Conservation (phyloP, 257 asterid species). For the Forsythia suspensa region DNA sequence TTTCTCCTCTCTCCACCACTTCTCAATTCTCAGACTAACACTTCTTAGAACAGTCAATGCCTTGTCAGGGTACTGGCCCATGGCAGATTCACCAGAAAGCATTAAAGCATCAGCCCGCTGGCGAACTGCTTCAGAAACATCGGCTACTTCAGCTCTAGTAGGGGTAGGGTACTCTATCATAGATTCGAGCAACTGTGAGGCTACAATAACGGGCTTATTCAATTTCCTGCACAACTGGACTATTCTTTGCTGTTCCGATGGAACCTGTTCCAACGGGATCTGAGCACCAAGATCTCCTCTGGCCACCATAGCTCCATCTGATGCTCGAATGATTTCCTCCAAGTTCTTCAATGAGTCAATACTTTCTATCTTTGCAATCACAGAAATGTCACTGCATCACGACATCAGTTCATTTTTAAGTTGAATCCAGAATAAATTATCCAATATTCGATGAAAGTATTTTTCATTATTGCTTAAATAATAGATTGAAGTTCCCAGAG, state of each 20-base stretch:
- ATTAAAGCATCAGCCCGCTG: conserved; percentile 93
- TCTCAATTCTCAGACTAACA: conserved; percentile 95
- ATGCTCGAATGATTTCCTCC: conserved; percentile 87
- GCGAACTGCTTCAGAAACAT: conserved; percentile 97
- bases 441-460: not conserved
- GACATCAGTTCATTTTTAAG: conserved; percentile 14
- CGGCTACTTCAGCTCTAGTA: conserved; percentile 99
- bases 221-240: conserved; percentile 87
- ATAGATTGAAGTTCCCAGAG: not conserved
- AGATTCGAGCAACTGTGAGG: conserved; percentile 95
- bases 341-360: conserved; percentile 91
- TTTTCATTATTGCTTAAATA: not conserved
- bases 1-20: conserved; percentile 98
- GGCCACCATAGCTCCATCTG: conserved; percentile 99
- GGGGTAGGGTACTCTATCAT: conserved; percentile 99
- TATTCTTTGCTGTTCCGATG: conserved; percentile 88
- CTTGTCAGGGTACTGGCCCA: conserved; percentile 98
- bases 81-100: conserved; percentile 99
- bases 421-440: not conserved
- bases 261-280: conserved; percentile 98
- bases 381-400: conserved; percentile 76
- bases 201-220: conserved; percentile 92
- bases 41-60: conserved; percentile 92
- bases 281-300: conserved; percentile 99
- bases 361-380: conserved; percentile 94